Base-by-base conservation (phyloP, 768 basidiomycete species). In the Mrakia gelida region DNA sequence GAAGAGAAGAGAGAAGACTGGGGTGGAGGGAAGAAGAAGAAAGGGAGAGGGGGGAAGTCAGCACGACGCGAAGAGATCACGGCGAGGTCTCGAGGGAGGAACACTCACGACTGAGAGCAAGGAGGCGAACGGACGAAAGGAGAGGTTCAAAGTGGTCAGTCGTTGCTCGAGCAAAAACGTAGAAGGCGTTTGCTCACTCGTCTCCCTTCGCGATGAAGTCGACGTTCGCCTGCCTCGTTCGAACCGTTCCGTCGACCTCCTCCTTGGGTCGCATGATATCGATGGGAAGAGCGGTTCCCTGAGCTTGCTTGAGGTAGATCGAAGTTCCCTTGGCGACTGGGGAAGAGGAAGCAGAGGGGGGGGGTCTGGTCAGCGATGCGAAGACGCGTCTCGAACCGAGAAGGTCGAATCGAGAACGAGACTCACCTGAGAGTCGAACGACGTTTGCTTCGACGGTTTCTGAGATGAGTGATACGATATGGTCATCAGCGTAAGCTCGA, bases 1-100 rank as follows among this genome's bases (percentile, higher is more conserved):
- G 49, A 77, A 77, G 56, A 77, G 71, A 26, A 77, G 76, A 7
- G 70, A 54, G 38, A 70, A 68, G 21, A 77, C 56, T 73, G 38
- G 38, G 8, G 3, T 38, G 38, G 38, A 28, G n/a, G 18, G 2
- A 13, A 59, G 59, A 26, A 59, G 59, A 11, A 38, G 38, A 38
- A 3, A 3, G 26, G 28, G 59, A 7, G 49, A 21, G 49, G 18
- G 4, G 49, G 49, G 2, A 2, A 59, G 54, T 65, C 65, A 59
- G 54, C 38, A 10, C 32, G 16, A 26, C 38, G 3, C 32, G 65
- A 34, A n/a, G 63, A 10, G 16, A 18, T 28, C 11, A n/a, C 62
- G 34, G 28, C 26, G 6, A 18, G 38, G 38, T 38, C 45, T 45
- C 45, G 45, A 38, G 65, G 26, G 65, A 67, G 16, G 38, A 41